Conservation (phyloP, 2,329 filamentous ascomycete species). For the Trichoderma sp. region DNA sequence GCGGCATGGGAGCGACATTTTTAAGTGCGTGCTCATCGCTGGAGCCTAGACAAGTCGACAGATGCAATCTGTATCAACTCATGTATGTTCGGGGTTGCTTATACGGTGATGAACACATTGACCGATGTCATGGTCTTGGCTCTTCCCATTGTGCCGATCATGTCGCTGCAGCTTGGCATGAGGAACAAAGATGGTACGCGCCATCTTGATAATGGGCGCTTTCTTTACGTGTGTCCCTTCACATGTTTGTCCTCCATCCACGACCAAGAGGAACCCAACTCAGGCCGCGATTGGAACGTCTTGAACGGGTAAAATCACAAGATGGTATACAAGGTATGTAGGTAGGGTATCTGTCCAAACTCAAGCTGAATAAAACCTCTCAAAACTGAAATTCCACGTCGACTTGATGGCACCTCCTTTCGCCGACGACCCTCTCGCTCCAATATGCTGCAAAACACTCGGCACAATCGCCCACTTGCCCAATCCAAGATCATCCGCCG, state of each 20-base stretch:
- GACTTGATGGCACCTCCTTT: constrained; percentile 33
- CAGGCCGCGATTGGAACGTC: not conserved
- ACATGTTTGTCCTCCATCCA: no score
- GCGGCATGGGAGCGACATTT: constrained; percentile 47
- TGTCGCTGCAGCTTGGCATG: constrained; percentile 39
- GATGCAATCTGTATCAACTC: constrained; percentile 48
- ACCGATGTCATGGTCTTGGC: constrained; percentile 44
- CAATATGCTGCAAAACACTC: constrained; percentile 41
- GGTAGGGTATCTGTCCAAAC: not conserved
- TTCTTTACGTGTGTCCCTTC: not conserved
- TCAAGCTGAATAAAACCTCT: constrained; percentile 28
- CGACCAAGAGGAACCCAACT: no score
- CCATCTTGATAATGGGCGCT: constrained; percentile 16
- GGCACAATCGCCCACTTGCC: constrained; percentile 41
- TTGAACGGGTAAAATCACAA: not conserved
- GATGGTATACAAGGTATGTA: not conserved
- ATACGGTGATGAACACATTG: constrained; percentile 45
- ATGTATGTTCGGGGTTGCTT: constrained; percentile 48
- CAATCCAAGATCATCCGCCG: constrained; percentile 34
- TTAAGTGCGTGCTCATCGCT: constrained; percentile 51
- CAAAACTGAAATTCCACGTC: constrained; percentile 42
- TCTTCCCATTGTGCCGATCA: constrained; percentile 43
- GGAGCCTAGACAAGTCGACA: constrained; percentile 46
- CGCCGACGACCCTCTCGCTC: constrained; percentile 37
- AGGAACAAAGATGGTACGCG: constrained; percentile 41